Percentiles rank a stretch among this genome's conserved stretches.
These are phyloP conservation scores for Xylaria arbuscula DNA, from an alignment of 2,329 filamentous ascomycete genomes.

Conservation along the genomic window DNA sequence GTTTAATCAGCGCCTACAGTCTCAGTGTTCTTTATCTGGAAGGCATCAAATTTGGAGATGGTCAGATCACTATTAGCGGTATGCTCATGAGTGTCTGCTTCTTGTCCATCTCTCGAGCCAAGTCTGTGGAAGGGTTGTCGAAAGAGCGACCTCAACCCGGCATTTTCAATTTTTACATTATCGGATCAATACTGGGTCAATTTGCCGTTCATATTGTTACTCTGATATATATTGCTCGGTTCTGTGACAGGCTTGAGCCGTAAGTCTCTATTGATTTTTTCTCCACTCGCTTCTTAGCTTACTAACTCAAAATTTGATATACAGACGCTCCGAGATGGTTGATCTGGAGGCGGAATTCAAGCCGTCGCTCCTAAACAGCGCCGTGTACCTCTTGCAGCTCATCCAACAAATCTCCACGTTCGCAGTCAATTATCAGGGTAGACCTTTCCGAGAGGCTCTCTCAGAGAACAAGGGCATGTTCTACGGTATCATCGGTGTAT, in stretches of 20 bases:
- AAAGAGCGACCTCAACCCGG: conserved; percentile 98
- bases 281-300: too few relatives aligned
- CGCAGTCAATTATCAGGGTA: conserved; percentile 98
- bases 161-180: conserved; percentile 99
- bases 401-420: conserved; percentile 99
- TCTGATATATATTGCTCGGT: conserved; percentile 91
- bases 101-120: conserved; percentile 96
- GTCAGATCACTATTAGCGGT: conserved; percentile 97
- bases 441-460: conserved; percentile 95
- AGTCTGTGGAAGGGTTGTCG: conserved; percentile 92
- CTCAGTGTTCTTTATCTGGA: conserved; percentile 95
- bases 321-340: conserved; percentile 67
- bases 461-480: conserved; percentile 98
- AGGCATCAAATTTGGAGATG: conserved; percentile 98
- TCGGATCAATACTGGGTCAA: conserved; percentile 95
- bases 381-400: conserved; percentile 95
- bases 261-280: conserved; percentile 60
- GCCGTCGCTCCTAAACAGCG: conserved; percentile 93
- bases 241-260: conserved; percentile 87
- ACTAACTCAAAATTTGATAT: conserved; percentile 3
- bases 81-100: conserved; percentile 99
- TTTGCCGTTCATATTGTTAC: conserved; percentile 96
- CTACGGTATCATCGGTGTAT: conserved; percentile 91
- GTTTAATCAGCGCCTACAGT: conserved; percentile 97
- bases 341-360: conserved; percentile 96